Evolutionary conservation across 352 stramenopile genomes (phyloP).

Genomic region (Globisporangium radiosum): DNA sequence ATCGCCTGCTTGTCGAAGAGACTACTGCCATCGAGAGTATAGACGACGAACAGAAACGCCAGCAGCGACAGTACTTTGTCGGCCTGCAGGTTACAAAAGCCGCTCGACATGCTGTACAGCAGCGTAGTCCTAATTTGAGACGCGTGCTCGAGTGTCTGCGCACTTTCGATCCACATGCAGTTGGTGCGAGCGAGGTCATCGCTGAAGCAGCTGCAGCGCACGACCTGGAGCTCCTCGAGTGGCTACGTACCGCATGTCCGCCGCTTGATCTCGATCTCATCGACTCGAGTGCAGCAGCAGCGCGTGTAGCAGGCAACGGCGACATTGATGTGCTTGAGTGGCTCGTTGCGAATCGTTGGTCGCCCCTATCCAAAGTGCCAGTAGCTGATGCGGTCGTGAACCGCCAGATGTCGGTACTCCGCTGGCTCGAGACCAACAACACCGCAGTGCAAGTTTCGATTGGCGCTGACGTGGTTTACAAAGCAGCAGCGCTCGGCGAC

Average conservation of each 20-base stretch:
- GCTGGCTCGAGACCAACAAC: background rate
- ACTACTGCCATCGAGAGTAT: background rate
- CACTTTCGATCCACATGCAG: background rate
- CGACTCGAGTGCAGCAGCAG: background rate
- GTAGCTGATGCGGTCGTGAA: background rate
- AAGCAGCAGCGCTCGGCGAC: background rate
- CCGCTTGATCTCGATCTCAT: background rate
- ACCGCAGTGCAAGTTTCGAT: no score
- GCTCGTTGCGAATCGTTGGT: background rate
- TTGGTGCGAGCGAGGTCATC: background rate
- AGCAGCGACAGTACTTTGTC: background rate
- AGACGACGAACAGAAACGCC: background rate
- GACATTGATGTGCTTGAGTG: background rate
- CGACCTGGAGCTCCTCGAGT: background rate
- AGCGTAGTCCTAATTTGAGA: background rate
- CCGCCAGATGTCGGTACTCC: background rate
- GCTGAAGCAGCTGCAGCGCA: background rate
- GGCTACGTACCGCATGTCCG: background rate
- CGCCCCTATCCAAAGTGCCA: background rate
- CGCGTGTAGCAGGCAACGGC: background rate
- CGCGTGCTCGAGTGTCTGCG: background rate
- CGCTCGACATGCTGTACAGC: background rate
- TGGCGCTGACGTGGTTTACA: no score
- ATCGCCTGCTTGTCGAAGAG: background rate
- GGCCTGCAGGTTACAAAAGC: background rate